A percentile compares a stretch with the other conserved stretches of the same genome.
phyloP scores from a whole-genome alignment of 148 eudicot species.

The Rhododendron kiyosumense region DNA sequence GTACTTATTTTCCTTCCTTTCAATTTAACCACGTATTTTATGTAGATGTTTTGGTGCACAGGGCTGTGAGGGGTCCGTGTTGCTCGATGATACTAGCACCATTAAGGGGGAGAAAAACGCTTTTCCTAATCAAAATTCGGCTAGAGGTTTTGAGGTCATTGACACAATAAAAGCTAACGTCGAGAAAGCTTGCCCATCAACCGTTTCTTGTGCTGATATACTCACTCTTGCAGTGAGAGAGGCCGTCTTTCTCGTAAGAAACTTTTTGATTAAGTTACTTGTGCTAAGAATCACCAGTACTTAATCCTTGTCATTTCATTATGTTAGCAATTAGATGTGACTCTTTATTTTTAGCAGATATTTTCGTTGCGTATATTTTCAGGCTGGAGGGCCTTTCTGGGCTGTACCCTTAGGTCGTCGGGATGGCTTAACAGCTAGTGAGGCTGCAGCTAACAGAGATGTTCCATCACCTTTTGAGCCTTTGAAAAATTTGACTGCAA shows the following conservation, averaged over 20 bases:
- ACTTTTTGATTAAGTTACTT: background rate
- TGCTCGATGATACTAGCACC: constrained; percentile 48
- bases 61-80: constrained; percentile 71
- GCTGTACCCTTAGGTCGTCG: constrained; percentile 56
- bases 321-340: background rate
- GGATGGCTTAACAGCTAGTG: constrained; percentile 53
- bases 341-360: background rate
- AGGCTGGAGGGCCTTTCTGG: constrained; percentile 66
- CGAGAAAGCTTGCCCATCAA: constrained; percentile 56
- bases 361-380: background rate
- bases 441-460: constrained; percentile 47
- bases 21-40: background rate
- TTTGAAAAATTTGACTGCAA: constrained; percentile 56
- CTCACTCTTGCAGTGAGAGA: constrained; percentile 59
- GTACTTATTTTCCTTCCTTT: background rate
- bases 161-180: constrained; percentile 50
- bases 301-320: background rate
- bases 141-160: constrained; percentile 64
- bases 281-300: background rate
- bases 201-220: constrained; percentile 73
- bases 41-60: background rate
- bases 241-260: constrained; percentile 47
- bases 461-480: constrained; percentile 71
- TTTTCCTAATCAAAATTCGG: constrained; percentile 47
- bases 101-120: constrained; percentile 56